A percentile compares a stretch with the other conserved stretches of the same genome.
phyloP scores from a whole-genome alignment of 2,329 filamentous ascomycete genomes.

The Didymella pomorum region DNA sequence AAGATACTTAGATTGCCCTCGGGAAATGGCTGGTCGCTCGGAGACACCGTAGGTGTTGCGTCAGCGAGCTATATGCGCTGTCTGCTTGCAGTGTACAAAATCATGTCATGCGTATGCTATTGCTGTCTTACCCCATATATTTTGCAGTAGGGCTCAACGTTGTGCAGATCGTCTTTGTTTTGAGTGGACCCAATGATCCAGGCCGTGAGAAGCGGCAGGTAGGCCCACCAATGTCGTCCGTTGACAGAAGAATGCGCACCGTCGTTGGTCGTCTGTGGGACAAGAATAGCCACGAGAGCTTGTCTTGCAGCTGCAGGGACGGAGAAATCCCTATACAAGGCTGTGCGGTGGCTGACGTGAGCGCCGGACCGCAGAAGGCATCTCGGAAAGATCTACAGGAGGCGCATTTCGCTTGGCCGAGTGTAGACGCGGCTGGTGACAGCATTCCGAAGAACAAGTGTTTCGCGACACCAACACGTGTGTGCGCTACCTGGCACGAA shows the following conservation, averaged over 20 bases:
- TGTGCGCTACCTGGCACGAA: conserved; percentile 5
- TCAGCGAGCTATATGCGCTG: conserved; percentile 3
- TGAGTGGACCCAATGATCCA: conserved; percentile 3
- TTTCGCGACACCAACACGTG: conserved; percentile 7
- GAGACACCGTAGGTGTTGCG: conserved; percentile 5
- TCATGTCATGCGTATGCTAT: neutral
- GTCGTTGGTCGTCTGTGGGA: neutral
- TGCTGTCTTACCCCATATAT: conserved; percentile 1
- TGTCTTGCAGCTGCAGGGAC: neutral
- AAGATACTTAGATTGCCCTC: neutral
- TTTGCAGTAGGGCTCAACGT: neutral
- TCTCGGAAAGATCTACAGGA: neutral
- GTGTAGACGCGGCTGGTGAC: neutral
- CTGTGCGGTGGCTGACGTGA: neutral
- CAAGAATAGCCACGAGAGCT: conserved; percentile 6
- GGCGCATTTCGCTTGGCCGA: neutral
- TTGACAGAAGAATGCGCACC: conserved; percentile 6
- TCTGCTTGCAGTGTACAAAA: conserved; percentile 2
- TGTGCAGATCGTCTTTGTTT: neutral
- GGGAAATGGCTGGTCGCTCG: conserved; percentile 5
- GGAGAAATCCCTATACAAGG: neutral
- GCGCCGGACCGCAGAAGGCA: neutral
- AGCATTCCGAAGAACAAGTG: neutral
- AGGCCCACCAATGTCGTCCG: neutral
- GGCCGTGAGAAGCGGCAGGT: neutral